phyloP scores from a whole-genome alignment of 768 basidiomycete genomes.

The Termitomyces sp. region DNA sequence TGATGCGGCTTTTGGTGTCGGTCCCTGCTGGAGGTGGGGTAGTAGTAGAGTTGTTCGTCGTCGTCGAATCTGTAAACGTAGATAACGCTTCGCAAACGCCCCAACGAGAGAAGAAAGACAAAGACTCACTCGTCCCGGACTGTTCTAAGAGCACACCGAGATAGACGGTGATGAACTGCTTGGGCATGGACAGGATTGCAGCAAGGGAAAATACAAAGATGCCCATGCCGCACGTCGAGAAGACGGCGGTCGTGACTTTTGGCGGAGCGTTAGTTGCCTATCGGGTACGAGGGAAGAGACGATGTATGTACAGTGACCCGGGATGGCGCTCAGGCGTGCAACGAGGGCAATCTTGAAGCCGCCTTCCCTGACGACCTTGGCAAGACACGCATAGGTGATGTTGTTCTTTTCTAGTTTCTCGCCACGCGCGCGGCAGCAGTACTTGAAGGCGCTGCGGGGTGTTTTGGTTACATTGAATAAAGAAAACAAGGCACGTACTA shows the following conservation, averaged over 20 bases:
- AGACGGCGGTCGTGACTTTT: slow-evolving; percentile 81
- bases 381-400: slow-evolving; percentile 55
- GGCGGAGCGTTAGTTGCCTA: neutral
- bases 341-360: slow-evolving; percentile 82
- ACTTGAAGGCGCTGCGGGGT: slow-evolving; percentile 69
- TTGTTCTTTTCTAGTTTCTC: slow-evolving; percentile 63
- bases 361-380: slow-evolving; percentile 74
- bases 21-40: slow-evolving; percentile 21
- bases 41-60: neutral
- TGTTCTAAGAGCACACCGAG: slow-evolving; percentile 75
- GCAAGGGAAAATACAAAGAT: slow-evolving; percentile 74
- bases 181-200: slow-evolving; percentile 78
- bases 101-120: neutral
- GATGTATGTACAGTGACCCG: slow-evolving; percentile 61
- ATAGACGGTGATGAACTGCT: slow-evolving; percentile 90
- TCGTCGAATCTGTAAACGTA: too few species aligned
- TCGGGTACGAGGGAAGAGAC: neutral
- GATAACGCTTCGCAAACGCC: too few species aligned
- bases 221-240: slow-evolving; percentile 85
- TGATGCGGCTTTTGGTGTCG: slow-evolving; percentile 48
- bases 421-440: slow-evolving; percentile 67
- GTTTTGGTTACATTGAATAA: neutral
- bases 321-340: slow-evolving; percentile 76
- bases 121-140: slow-evolving; percentile 26
- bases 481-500: slow-evolving; percentile 42